These are phyloP conservation scores for Ceratobasidium theobromae DNA, from an alignment of 1,284 basidiomycete genomes.

Conservation along the genomic window DNA sequence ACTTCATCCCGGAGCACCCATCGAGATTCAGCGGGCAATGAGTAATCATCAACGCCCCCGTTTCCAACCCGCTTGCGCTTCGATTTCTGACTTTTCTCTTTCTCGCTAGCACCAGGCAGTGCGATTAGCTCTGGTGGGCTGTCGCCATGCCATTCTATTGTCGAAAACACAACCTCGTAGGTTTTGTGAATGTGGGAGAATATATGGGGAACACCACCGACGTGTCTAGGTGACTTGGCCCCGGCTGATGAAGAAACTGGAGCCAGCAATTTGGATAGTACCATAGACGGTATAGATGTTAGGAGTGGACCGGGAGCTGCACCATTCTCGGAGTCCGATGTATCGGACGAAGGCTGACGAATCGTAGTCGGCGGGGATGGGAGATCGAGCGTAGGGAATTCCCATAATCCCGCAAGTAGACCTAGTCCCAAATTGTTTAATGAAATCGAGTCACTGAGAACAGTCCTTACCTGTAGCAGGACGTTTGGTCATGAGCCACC, in stretches of 20 bases:
- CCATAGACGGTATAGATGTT: conserved; percentile 39
- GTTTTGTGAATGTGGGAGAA: conserved; percentile 93
- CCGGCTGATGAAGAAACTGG: conserved; percentile 38
- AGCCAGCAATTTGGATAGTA: conserved; percentile 33
- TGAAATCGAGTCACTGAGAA: conserved; percentile 32
- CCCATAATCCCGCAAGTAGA: conserved; percentile 82
- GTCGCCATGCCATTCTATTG: conserved; percentile 6
- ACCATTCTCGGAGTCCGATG: conserved; percentile 29
- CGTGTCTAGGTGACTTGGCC: conserved; percentile 53
- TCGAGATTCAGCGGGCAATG: conserved; percentile 36
- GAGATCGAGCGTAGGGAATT: conserved; percentile 66
- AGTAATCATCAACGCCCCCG: conserved; percentile 20
- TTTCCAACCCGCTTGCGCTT: conserved; percentile 28
- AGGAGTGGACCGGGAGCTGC: background rate
- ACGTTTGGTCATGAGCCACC: conserved; percentile 76
- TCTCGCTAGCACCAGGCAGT: background rate
- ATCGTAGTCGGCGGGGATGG: conserved; percentile 1
- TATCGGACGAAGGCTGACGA: conserved; percentile 15
- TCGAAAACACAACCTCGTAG: conserved; percentile 66
- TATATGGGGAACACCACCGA: conserved; percentile 73
- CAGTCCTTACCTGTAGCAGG: conserved; percentile 70
- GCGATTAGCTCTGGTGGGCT: background rate
- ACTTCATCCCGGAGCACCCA: conserved; percentile 63
- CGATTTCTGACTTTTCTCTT: conserved; percentile 3
- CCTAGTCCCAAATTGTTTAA: conserved; percentile 54